Conservation (phyloP, 2,329 filamentous ascomycete genomes). For the Coniochaeta prunicola region DNA sequence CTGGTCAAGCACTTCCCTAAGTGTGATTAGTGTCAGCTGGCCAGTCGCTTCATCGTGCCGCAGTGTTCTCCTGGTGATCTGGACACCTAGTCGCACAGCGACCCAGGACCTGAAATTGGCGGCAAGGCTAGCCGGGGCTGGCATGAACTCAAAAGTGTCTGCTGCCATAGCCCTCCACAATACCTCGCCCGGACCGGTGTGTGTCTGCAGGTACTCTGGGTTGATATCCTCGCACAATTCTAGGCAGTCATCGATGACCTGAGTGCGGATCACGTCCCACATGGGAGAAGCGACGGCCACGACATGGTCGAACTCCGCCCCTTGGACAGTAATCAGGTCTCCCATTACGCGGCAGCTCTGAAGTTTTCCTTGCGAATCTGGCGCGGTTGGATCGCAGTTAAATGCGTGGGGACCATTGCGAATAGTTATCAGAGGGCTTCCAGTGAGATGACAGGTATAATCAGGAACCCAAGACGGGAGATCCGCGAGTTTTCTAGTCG, state of each 20-base stretch:
- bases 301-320: not conserved
- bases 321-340: not conserved
- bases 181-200: slow-evolving; percentile 6
- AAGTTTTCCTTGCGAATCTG: not conserved
- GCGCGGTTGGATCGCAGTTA: not conserved
- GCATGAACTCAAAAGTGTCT: not conserved
- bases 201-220: not conserved
- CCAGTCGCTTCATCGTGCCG: not conserved
- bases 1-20: not conserved
- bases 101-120: not conserved
- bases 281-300: not conserved
- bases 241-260: not conserved
- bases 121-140: not conserved
- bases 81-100: not conserved
- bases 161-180: slow-evolving; percentile 3
- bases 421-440: not conserved
- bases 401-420: not conserved
- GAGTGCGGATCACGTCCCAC: not conserved
- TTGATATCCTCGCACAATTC: not conserved
- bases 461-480: slow-evolving; percentile 3
- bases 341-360: not conserved
- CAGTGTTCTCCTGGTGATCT: not conserved
- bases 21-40: not conserved
- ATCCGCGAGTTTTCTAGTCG: not conserved
- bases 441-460: not conserved